These are phyloP conservation scores for Euphorbia celastroides DNA, from an alignment of 441 rosid genomes.

Conservation along the genomic window DNA sequence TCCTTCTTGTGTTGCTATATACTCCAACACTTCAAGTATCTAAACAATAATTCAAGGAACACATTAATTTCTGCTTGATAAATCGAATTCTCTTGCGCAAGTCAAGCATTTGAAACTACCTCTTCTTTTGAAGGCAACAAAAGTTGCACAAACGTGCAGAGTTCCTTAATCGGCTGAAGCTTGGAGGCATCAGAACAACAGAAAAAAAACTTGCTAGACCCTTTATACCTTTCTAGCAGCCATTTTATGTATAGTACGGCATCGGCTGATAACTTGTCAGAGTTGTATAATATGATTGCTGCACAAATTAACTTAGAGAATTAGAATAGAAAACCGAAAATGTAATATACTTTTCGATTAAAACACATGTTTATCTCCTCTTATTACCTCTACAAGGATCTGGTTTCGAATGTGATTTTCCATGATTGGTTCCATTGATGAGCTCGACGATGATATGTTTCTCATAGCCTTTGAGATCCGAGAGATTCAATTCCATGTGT, in stretches of 20 bases:
- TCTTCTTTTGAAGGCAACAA: constrained; percentile 42
- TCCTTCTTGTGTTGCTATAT: constrained; percentile 45
- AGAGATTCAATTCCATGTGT: constrained; percentile 47
- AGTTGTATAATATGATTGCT: constrained; percentile 48
- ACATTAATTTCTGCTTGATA: not conserved
- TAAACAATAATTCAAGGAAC: constrained; percentile 4
- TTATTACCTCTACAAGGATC: constrained; percentile 33
- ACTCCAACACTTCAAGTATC: constrained; percentile 48
- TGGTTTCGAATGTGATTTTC: constrained; percentile 14
- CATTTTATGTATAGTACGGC: constrained; percentile 46
- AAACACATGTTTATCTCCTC: too few species aligned
- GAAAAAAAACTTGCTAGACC: constrained; percentile 41
- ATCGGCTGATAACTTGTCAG: constrained; percentile 47
- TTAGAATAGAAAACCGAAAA: not conserved
- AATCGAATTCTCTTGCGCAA: too few species aligned
- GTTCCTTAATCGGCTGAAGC: constrained; percentile 41
- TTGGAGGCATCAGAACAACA: constrained; percentile 50
- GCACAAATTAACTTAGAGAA: constrained; percentile 5
- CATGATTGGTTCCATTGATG: constrained; percentile 36
- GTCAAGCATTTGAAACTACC: constrained; percentile 16
- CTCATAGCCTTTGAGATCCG: constrained; percentile 57
- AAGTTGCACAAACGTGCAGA: constrained; percentile 41
- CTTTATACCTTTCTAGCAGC: constrained; percentile 42
- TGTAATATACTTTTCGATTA: not conserved
- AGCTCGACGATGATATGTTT: constrained; percentile 50